Conservation (phyloP, 352 stramenopile species). For the Phytopythium kandeliae region DNA sequence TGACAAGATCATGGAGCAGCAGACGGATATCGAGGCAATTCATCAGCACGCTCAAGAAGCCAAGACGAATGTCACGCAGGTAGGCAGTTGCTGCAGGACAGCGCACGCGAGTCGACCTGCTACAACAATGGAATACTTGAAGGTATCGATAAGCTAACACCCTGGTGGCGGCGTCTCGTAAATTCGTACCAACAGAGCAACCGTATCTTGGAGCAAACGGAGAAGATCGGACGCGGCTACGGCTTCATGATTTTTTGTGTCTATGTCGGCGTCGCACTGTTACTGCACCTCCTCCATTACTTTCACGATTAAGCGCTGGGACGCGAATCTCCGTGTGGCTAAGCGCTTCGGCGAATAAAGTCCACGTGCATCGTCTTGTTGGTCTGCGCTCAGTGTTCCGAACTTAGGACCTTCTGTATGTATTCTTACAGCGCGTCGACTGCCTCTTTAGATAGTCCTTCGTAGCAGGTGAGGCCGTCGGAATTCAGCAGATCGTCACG, state of each 20-base stretch:
- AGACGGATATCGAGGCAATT: conserved; percentile 74
- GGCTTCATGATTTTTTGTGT: conserved; percentile 87
- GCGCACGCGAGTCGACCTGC: too few species aligned
- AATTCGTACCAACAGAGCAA: conserved; percentile 40
- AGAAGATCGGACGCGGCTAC: conserved; percentile 68
- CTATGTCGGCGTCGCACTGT: conserved; percentile 60
- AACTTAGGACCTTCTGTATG: too few species aligned
- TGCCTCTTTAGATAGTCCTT: conserved; percentile 86
- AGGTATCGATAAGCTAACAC: not conserved
- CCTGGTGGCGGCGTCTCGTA: conserved; percentile 2
- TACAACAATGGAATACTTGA: not conserved
- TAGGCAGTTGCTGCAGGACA: conserved; percentile 8
- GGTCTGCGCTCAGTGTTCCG: too few species aligned
- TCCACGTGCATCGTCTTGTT: too few species aligned
- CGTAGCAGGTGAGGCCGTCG: conserved; percentile 94
- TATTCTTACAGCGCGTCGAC: conserved; percentile 58
- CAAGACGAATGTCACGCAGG: conserved; percentile 68
- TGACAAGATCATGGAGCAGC: conserved; percentile 81
- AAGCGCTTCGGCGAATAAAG: too few species aligned
- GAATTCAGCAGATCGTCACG: conserved; percentile 89
- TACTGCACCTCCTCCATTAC: conserved; percentile 78
- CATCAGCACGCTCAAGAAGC: conserved; percentile 64
- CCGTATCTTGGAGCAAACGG: conserved; percentile 64
- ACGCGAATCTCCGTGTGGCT: too few species aligned
- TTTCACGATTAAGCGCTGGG: conserved; percentile 50